phyloP scores from a whole-genome alignment of 2,329 filamentous ascomycete species.

The Xylariaceae sp. region DNA sequence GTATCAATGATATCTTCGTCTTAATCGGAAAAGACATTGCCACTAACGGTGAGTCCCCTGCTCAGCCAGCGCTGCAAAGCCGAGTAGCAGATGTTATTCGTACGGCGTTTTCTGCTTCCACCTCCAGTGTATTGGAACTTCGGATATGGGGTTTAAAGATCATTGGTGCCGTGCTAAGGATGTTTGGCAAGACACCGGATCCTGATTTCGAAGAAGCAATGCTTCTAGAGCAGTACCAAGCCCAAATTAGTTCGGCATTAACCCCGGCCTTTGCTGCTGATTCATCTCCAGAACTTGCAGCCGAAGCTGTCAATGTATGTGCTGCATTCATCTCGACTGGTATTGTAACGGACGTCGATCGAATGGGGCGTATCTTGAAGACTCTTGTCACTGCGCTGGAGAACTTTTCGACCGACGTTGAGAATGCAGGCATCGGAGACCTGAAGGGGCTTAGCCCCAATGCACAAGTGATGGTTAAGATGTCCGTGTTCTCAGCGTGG shows the following conservation, averaged over 20 bases:
- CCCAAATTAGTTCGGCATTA: slow-evolving; percentile 94
- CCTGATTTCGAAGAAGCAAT: slow-evolving; percentile 98
- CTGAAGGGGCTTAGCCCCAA: slow-evolving; percentile 92
- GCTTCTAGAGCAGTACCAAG: slow-evolving; percentile 96
- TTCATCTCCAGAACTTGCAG: slow-evolving; percentile 93
- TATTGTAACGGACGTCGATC: slow-evolving; percentile 94
- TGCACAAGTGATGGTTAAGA: slow-evolving; percentile 97
- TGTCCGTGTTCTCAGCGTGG: slow-evolving; percentile 97
- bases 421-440: slow-evolving; percentile 89
- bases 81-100: slow-evolving; percentile 91
- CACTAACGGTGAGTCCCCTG: slow-evolving; percentile 77
- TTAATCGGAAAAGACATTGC: slow-evolving; percentile 80
- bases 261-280: slow-evolving; percentile 96
- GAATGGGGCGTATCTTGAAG: slow-evolving; percentile 98
- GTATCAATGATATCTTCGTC: slow-evolving; percentile 80
- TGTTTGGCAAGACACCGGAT: slow-evolving; percentile 94
- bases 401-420: slow-evolving; percentile 83
- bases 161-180: slow-evolving; percentile 89
- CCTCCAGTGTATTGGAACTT: slow-evolving; percentile 87
- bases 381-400: slow-evolving; percentile 88
- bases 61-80: slow-evolving; percentile 79
- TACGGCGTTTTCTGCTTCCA: slow-evolving; percentile 97
- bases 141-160: slow-evolving; percentile 92
- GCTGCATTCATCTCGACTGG: slow-evolving; percentile 97
- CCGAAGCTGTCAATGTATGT: slow-evolving; percentile 95